Base-by-base conservation (phyloP, 116 monocot species). In the Zostera marina region DNA sequence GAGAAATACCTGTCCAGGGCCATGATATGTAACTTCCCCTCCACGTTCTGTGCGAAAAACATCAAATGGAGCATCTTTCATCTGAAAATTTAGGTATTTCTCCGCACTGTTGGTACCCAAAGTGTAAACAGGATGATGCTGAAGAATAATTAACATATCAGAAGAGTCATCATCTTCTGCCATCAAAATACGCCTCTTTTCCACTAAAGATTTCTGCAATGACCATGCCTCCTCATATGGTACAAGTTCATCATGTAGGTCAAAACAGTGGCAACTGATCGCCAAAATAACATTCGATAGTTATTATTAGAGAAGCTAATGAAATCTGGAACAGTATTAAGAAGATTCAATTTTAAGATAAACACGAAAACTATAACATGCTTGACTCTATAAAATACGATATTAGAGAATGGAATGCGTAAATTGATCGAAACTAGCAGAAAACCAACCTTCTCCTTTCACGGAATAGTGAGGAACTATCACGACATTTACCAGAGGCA, bases 11-110 rank as follows among this genome's bases (percentile, higher is more conserved):
- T 93, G 93, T 52, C 88, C 88, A 73, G 88, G 93, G n/a, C 88
- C 93, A 73, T 84, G 88, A 77, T 75, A 93, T 38, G 93, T 93
- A 25, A 88, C 88, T 61, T 94, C 93, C 5, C 88, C 88, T 52
- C 88, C 93, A 48, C 88, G 79, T 39, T 88, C 93, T 42, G 84
- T 94, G n/a, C 79, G 66, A 52, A 77, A 77, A 70, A 94, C 32
- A 40, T 84, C 77, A 71, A 72, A 79, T 17, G 93, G 93, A 54
- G 93, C 51, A 66, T 77, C 65, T 63, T 75, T 22, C 47, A 77
- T 52, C 62, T 84, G 64, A 71, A 94, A 88, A 42, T 94, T 81
- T 44, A 94, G 42, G 68, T 77, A 71, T 40, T 84, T 56, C 58
- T 77, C 88, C 8, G 13, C 46, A 64, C 93, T 74, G 11, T 69